A percentile compares a stretch with the other conserved stretches of the same genome.
phyloP scores from a whole-genome alignment of 495 filamentous ascomycete genomes.

The Barbatosphaeria neglecta region DNA sequence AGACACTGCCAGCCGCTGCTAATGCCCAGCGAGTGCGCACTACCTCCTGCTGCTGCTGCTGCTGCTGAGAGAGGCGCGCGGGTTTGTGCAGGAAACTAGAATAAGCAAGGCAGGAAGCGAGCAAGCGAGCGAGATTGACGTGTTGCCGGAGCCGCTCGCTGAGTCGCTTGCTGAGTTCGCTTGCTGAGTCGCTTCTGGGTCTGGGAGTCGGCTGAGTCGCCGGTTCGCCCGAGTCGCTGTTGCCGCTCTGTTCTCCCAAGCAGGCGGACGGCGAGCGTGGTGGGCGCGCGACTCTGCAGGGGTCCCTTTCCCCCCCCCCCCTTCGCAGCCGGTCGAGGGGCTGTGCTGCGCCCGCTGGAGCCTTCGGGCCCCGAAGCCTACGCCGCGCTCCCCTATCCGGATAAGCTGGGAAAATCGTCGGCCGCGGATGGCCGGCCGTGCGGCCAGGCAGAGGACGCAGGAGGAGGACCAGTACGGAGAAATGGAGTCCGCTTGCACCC shows the following conservation, averaged over 20 bases:
- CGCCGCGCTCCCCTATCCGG: not conserved
- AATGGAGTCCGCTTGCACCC: not conserved
- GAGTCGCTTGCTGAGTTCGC: not conserved
- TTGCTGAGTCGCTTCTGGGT: not conserved
- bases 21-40: no score
- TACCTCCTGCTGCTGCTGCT: not conserved
- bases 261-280: no score
- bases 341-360: not conserved
- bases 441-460: not conserved
- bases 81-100: not conserved
- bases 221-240: no score
- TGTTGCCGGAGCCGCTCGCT: no score
- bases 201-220: no score
- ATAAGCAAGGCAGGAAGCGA: slow-evolving; percentile 2
- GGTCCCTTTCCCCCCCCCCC: not conserved
- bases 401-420: not conserved
- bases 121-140: not conserved
- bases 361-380: not conserved
- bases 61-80: not conserved
- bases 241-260: no score
- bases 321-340: not conserved
- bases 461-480: not conserved
- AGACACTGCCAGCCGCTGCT: no score
- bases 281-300: no score
- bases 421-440: no score